Base-by-base conservation (phyloP, 2,329 filamentous ascomycete species). In the Cladosporium sphaerospermum region DNA sequence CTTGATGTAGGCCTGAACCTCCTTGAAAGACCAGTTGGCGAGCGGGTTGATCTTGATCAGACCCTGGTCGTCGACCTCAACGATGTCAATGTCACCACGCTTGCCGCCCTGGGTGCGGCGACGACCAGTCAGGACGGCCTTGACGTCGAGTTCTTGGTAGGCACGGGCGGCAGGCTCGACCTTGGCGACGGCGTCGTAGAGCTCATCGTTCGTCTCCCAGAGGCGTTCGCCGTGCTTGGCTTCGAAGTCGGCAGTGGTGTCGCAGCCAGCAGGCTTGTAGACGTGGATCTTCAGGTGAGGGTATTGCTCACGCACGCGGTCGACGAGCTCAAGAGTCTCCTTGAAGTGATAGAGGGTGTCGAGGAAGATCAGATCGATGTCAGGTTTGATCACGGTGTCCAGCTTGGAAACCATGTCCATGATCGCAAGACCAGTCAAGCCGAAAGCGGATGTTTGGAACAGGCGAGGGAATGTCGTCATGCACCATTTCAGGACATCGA, bases 31-130 rank as follows among this genome's bases (percentile, higher is more conserved):
- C 93, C 93, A 99, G 75, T 91, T 89, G 67, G 91, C 91, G 59
- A 99, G 77, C 10, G 93, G 93, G 78, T 97, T 99, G 81, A 99
- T 86, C 80, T 99, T 99, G 78, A 97, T 82, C 59, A 97, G 79
- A 51, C 89, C 89, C 28, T 86, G 82, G 70, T 96, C 92, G 68
- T 96, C 91, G 23, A 97, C 76, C 72, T 99, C 93, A 65, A 99
- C 82, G 67, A 99, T 88, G 67, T 90, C 86, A 59, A 99, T 84
- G 65, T 87, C 84, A 59, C 91, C 90, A 56, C 93, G 87, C 75
- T 93, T 89, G 59, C 90, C 92, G 57, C 93, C 93, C 73, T 99
- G 93, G 58, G 89, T 95, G 61, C 89, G 84, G 57, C 93, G 83
- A 55, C 93, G 89, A 50, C 93, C 93, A 43, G 93, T 99, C 59